Percentiles rank a stretch among this genome's conserved stretches.
These are phyloP conservation scores for Vitis riparia DNA, from an alignment of 164 flowering plant species.

Conservation along the genomic window DNA sequence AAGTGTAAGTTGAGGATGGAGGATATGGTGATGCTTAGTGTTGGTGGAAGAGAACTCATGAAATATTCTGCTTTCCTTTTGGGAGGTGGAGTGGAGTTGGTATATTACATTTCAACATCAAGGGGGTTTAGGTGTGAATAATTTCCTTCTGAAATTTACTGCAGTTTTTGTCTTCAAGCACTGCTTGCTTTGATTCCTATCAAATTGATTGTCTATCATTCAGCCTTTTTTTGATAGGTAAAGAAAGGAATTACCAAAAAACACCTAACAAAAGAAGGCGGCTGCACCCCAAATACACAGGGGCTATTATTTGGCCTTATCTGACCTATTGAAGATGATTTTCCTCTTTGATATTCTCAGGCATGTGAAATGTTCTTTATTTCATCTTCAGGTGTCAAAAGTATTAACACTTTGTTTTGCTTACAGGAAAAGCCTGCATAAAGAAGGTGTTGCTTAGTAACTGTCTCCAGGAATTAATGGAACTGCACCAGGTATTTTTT, in stretches of 20 bases:
- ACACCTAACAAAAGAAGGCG: no score
- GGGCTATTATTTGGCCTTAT: no score
- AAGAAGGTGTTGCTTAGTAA: constrained; percentile 93
- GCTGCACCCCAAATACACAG: no score
- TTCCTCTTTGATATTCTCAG: background rate
- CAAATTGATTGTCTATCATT: no score
- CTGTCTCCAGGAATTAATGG: constrained; percentile 98
- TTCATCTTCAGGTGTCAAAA: background rate
- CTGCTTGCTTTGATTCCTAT: no score
- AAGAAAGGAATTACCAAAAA: no score
- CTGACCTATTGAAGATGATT: no score
- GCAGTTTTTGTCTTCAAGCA: no score
- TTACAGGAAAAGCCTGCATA: constrained; percentile 94
- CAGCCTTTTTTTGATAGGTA: no score
- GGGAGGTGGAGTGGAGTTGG: no score
- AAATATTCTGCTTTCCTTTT: background rate
- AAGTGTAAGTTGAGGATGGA: background rate
- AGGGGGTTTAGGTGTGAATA: background rate
- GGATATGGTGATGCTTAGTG: background rate
- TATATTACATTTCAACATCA: no score
- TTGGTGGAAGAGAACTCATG: background rate
- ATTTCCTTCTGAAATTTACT: background rate
- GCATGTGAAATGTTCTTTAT: background rate
- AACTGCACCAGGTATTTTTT: constrained; percentile 79
- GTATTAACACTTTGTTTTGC: constrained; percentile 4